Evolutionary conservation across 2,329 filamentous ascomycete species (phyloP).

Genomic region (Claviceps digitariae): DNA sequence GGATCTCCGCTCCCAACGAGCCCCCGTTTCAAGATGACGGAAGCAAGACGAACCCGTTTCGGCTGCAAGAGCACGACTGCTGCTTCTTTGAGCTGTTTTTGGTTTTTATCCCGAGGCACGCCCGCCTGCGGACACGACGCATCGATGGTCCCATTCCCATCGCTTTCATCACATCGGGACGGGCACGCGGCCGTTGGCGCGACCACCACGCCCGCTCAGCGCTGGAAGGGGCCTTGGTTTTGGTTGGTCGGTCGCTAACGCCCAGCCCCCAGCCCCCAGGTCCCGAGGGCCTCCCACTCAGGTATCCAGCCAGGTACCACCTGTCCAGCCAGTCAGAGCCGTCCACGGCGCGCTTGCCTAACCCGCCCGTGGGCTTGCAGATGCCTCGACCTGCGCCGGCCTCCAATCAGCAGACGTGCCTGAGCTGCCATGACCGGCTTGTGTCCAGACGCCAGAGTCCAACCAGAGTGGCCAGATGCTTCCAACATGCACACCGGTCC

Average conservation of each 20-base stretch:
- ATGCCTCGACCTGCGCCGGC: neutral
- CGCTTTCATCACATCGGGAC: neutral
- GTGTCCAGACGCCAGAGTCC: neutral
- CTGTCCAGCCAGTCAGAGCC: slow-evolving; percentile 8
- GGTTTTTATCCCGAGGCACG: neutral
- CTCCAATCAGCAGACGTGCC: slow-evolving; percentile 12
- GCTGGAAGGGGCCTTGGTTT: neutral
- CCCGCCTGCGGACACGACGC: neutral
- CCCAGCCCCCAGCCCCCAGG: too few species aligned
- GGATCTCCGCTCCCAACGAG: neutral
- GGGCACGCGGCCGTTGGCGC: neutral
- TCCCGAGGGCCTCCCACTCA: too few species aligned
- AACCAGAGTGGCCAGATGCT: neutral
- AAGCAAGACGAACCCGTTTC: neutral
- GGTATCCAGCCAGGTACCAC: too few species aligned
- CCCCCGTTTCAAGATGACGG: neutral
- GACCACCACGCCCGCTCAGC: neutral
- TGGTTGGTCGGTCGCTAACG: too few species aligned
- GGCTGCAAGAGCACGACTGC: neutral
- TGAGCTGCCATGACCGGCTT: slow-evolving; percentile 6
- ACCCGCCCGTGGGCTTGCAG: slow-evolving; percentile 7
- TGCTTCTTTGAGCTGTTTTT: neutral
- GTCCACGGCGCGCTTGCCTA: neutral
- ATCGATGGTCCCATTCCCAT: neutral
- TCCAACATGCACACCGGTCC: neutral